Evolutionary conservation across 1,284 basidiomycete genomes (phyloP), one percentile per base, ranked within the genome.

Genomic region (Microbotryum scabiosae): DNA sequence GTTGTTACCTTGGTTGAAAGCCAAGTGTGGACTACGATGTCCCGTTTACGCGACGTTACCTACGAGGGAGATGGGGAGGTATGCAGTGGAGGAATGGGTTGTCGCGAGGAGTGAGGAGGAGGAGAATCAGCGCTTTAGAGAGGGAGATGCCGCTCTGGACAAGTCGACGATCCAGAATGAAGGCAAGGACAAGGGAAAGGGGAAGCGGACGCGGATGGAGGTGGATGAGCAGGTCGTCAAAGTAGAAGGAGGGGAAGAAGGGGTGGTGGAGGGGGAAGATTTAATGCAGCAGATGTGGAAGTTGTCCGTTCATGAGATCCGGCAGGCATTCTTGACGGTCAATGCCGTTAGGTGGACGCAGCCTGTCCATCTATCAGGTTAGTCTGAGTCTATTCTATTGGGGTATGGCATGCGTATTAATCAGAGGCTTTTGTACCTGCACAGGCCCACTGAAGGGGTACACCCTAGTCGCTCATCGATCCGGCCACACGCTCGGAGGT

Each of bases 1-100:
- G 8, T 79, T 98, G 21, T 55, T 73, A 7, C 72, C 72, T 2
- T 71, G 60, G 52, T 63, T 72, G 26, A 60, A 64, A 41, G 82
- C 92, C 6, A 81, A 84, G 71, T 92, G 91, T 84, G 87, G 86
- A 21, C 80, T 98, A 46, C 86, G 82, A 56, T 93, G 92, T 48
- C 91, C 91, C 10, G 85, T 91, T n/a, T 99, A 97, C 75, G 88
- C 90, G 0, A 96, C 94, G 1, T 82, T 98, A 52, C 94, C 96
- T 25, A 91, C 96, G 0, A 90, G 96, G 69, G 91, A 93, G 59
- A 97, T 94, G 88, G 94, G 89, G 3, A 82, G 90, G 41, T 88
- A 97, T 52, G 90, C 90, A 56, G 46, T 75, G 60, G 72, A 68
- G 58, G 71, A 73, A 52, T 73, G 70, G 70, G 66, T 68, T 14